phyloP scores from a whole-genome alignment of 129 eudicot genomes.

The Chrysanthemum makinoi region DNA sequence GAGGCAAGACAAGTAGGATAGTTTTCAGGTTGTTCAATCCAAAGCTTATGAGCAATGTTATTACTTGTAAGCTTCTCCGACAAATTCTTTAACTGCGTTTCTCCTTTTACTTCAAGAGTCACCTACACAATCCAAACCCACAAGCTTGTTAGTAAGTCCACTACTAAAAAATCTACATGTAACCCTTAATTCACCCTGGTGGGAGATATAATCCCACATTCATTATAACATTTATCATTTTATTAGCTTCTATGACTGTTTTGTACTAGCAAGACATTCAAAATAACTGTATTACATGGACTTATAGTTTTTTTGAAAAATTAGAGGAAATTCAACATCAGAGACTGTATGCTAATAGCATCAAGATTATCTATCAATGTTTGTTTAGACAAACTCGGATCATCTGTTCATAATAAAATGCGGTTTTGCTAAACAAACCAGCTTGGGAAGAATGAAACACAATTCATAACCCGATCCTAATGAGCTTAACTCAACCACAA shows the following conservation, averaged over 20 bases:
- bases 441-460: too few relatives aligned
- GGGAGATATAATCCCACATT: too few relatives aligned
- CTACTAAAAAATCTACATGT: too few relatives aligned
- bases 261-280: neutral
- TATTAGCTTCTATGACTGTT: neutral
- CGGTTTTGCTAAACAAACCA: too few relatives aligned
- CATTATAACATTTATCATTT: neutral
- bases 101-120: constrained; percentile 87
- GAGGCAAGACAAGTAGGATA: constrained; percentile 85
- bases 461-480: too few relatives aligned
- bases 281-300: neutral
- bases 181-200: too few relatives aligned
- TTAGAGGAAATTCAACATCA: too few relatives aligned
- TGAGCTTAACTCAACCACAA: too few relatives aligned
- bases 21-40: constrained; percentile 97
- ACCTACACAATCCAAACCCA: constrained; percentile 38
- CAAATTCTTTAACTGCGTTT: constrained; percentile 60
- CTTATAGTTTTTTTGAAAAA: too few relatives aligned
- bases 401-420: too few relatives aligned
- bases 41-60: constrained; percentile 75
- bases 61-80: constrained; percentile 69
- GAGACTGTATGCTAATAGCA: neutral
- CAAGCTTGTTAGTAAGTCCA: constrained; percentile 6
- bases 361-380: neutral
- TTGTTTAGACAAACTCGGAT: too few relatives aligned